Conservation (phyloP, 257 asterid species). For the Forsythia suspensa region DNA sequence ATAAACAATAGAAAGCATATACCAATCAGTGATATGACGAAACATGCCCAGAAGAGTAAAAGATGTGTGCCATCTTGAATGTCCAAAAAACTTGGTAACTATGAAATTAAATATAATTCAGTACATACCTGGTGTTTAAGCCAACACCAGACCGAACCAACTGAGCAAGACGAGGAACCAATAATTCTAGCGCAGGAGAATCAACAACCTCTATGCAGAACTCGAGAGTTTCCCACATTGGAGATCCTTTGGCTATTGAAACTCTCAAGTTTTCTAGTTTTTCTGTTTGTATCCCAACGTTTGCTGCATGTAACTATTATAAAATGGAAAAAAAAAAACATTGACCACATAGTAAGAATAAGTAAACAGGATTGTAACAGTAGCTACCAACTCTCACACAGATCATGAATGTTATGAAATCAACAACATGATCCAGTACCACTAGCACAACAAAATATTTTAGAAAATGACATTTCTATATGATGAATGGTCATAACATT, state of each 20-base stretch:
- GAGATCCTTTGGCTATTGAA: slow-evolving; percentile 91
- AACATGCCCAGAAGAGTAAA: not conserved
- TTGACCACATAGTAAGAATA: slow-evolving; percentile 15
- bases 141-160: slow-evolving; percentile 87
- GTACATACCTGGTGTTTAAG: slow-evolving; percentile 80
- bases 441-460: not conserved
- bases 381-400: slow-evolving; percentile 14
- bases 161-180: slow-evolving; percentile 91
- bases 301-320: slow-evolving; percentile 86
- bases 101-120: slow-evolving; percentile 5
- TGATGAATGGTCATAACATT: slow-evolving; percentile 16
- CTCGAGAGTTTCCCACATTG: slow-evolving; percentile 99
- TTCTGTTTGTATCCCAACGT: slow-evolving; percentile 90
- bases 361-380: slow-evolving; percentile 14
- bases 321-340: slow-evolving; percentile 12
- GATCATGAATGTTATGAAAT: slow-evolving; percentile 17
- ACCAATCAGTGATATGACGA: not conserved
- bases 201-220: slow-evolving; percentile 87
- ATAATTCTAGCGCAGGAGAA: slow-evolving; percentile 67
- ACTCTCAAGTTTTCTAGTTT: slow-evolving; percentile 89
- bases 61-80: slow-evolving; percentile 9
- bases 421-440: not conserved
- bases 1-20: not conserved
- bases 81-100: not conserved
- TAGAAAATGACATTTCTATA: not conserved